Evolutionary conservation across 2,329 filamentous ascomycete genomes (phyloP), one percentile per base, ranked within the genome.

Genomic region (Malbranchea zuffiana): DNA sequence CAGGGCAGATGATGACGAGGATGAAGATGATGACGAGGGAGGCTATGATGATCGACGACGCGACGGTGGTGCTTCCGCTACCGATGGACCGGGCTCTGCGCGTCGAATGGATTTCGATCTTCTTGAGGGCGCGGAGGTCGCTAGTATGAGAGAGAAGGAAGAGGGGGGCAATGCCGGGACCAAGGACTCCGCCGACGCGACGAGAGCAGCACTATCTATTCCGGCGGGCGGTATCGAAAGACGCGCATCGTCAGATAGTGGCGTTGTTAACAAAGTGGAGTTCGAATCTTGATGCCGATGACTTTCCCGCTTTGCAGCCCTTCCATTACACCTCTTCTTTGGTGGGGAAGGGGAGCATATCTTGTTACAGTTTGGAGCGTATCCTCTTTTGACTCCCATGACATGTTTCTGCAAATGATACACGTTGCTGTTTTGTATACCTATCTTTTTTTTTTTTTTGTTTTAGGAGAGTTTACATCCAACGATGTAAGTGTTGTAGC

Each of bases 1-100:
- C 0, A 73, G 78, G 0, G 80, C 85, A 1, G 80, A 80, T 0
- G 80, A 82, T 3, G 79, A 82, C 8, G 75, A 75, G 15, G 72
- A 76, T 25, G 52, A 52, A 32, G 68, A 67, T 23, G 66, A 64
- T 15, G 75, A 75, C 15, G 72, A 76, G 28, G 51, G 51, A 37
- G 63, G 62, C 19, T 63, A 44, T 59, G 57, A 48, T 54, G 40
- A 53, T 19, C 56, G 52, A 27, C 52, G 49, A 32, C 33, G 27
- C 16, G 40, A 34, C 23, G 46, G 45, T 28, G 36, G 43, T 7
- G 57, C 44, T 50, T 57, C 3, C 55, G 56, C 11, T 53, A 16
- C 44, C 39, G 48, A 28, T 55, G 56, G 35, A 52, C 50, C 34
- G 55, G 55, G 47, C 59, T 54, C 57, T 55, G 56, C 23, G 56